phyloP scores from a whole-genome alignment of 2,329 filamentous ascomycete species.

The Penicillium sp. region DNA sequence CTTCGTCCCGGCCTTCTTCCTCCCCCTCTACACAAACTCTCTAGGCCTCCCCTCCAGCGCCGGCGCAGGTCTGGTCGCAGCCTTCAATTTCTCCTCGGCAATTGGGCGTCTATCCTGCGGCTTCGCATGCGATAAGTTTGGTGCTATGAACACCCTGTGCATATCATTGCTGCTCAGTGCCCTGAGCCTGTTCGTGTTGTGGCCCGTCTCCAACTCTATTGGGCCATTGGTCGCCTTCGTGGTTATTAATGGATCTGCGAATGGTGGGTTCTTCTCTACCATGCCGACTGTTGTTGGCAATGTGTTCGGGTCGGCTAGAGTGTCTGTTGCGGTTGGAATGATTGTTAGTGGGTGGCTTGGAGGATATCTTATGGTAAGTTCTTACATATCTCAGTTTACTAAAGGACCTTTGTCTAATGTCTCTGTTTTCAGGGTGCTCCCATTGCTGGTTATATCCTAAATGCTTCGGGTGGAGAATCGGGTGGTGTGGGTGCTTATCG shows the following conservation, averaged over 20 bases:
- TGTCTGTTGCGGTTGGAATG: conserved; percentile 62
- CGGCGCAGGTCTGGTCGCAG: conserved; percentile 60
- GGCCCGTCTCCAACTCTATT: conserved; percentile 59
- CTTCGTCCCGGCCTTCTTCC: conserved; percentile 62
- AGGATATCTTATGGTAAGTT: conserved; percentile 60
- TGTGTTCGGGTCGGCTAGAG: conserved; percentile 57
- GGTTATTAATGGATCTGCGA: conserved; percentile 60
- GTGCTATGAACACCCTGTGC: conserved; percentile 57
- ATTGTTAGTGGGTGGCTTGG: conserved; percentile 61
- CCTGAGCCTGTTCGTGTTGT: conserved; percentile 61
- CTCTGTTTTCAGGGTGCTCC: conserved; percentile 48
- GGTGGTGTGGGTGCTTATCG: conserved; percentile 55
- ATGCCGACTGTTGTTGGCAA: conserved; percentile 64
- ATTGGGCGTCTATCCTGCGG: conserved; percentile 58
- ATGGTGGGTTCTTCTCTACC: conserved; percentile 64
- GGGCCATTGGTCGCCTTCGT: conserved; percentile 58
- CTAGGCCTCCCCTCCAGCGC: conserved; percentile 55
- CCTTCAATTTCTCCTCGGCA: conserved; percentile 62
- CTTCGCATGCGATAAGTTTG: conserved; percentile 55
- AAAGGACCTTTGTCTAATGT: not conserved
- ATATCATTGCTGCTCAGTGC: conserved; percentile 54
- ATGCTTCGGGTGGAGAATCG: conserved; percentile 54
- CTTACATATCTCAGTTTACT: not conserved
- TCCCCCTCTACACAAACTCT: conserved; percentile 57
- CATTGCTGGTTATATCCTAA: conserved; percentile 61